Evolutionary conservation across 345 rosid species (phyloP), one percentile per base, ranked within the genome.

Genomic region (Microcos paniculata): DNA sequence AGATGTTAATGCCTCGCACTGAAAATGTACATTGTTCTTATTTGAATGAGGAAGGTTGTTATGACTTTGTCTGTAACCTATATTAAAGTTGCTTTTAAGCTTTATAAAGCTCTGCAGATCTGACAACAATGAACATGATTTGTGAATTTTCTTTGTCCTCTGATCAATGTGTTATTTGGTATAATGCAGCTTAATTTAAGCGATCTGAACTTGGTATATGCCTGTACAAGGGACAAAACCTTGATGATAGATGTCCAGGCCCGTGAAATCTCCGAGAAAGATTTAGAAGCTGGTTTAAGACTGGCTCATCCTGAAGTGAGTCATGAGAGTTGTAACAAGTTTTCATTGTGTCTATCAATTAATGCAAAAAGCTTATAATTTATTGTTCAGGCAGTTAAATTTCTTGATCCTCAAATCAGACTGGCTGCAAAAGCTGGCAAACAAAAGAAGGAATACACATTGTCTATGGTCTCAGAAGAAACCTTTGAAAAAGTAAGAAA

Each of bases 221-320:
- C 99, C 49, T 96, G 99, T 85, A 93, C 96, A 76, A 92, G 81
- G 86, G 97, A 92, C 64, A 93, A 93, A 79, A 92, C 97, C 72
- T 85, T 96, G 87, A 93, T 96, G 99, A 90, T 93, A 75, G 99
- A 96, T 83, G 99, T 92, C 43, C 96, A 93, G 86, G 85, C 98
- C 77, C 85, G 88, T 68, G 96, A 88, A 82, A 93, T 96, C 78
- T 78, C 95, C 23, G 97, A 96, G 81, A 92, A 87, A 78, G 98
- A 96, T 86, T 77, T 96, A 26, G 90, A 91, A 86, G 92, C 96
- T 76, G 97, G 90, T 35, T 81, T 96, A 79, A 89, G 98, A 82
- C 82, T 89, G 83, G 99, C 97, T 57, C 99, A 96, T 88, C 97
- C 92, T 9, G 99, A 96, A 93, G 99, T 91, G 57, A 43, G 80